Evolutionary conservation across 768 basidiomycete genomes (phyloP).

Genomic region (Mycena polygramma): DNA sequence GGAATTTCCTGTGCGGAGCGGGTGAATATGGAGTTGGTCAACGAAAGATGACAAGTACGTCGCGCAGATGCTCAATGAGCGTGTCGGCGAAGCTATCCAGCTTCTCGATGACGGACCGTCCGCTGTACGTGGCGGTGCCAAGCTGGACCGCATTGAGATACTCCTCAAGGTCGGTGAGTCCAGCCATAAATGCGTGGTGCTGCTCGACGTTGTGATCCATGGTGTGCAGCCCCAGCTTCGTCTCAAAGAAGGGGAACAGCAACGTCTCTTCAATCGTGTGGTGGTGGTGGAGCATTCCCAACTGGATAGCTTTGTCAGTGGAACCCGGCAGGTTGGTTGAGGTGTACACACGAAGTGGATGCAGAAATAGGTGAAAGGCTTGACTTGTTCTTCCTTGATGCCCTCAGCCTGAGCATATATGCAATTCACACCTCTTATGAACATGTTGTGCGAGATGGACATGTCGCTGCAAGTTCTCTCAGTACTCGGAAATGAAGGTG

Average conservation of each 20-base stretch:
- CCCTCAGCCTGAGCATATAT: slow-evolving; percentile 44
- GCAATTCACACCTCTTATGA: slow-evolving; percentile 47
- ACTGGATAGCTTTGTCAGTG: slow-evolving; percentile 28
- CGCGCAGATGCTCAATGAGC: slow-evolving; percentile 45
- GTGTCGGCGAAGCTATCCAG: slow-evolving; percentile 45
- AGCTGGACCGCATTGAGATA: slow-evolving; percentile 69
- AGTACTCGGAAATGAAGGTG: background rate
- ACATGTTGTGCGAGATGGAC: slow-evolving; percentile 48
- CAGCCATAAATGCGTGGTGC: slow-evolving; percentile 45
- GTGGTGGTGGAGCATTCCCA: slow-evolving; percentile 47
- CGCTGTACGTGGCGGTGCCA: slow-evolving; percentile 69
- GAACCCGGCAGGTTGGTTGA: no score
- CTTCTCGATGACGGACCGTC: slow-evolving; percentile 37
- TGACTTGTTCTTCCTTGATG: slow-evolving; percentile 41
- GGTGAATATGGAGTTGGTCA: background rate
- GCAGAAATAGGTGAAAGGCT: slow-evolving; percentile 47
- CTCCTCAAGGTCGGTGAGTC: slow-evolving; percentile 42
- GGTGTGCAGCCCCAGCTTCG: slow-evolving; percentile 44
- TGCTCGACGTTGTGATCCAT: slow-evolving; percentile 47
- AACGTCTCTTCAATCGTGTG: slow-evolving; percentile 48
- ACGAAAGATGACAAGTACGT: slow-evolving; percentile 36
- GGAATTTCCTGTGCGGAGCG: slow-evolving; percentile 42
- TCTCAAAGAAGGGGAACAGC: slow-evolving; percentile 46
- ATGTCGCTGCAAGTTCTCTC: slow-evolving; percentile 43
- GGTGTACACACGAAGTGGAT: slow-evolving; percentile 41